phyloP scores from a whole-genome alignment of 192 early-diverging fungal genomes.

The Coemansia guatemalensis region DNA sequence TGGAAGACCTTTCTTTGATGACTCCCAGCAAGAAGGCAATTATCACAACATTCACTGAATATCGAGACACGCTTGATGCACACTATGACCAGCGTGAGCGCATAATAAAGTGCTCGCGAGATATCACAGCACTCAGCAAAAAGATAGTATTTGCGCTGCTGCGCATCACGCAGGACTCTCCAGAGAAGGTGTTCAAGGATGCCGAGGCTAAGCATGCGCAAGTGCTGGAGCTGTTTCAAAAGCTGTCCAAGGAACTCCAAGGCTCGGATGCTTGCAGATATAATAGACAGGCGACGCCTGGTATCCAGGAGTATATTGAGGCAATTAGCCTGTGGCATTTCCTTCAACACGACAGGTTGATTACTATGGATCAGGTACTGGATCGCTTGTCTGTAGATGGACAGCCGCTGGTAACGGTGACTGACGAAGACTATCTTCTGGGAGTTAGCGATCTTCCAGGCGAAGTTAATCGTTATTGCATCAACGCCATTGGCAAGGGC shows the following conservation, averaged over 20 bases:
- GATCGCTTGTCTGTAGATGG: constrained; percentile 9
- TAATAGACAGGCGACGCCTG: constrained; percentile 36
- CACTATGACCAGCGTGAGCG: constrained; percentile 58
- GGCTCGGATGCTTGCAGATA: constrained; percentile 47
- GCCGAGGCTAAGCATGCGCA: constrained; percentile 33
- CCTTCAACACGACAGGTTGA: constrained; percentile 26
- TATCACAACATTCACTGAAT: constrained; percentile 14
- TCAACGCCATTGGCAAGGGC: constrained; percentile 56
- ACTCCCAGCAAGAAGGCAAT: constrained; percentile 17
- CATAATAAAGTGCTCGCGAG: constrained; percentile 53
- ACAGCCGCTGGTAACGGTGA: constrained; percentile 18
- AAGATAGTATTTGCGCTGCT: constrained; percentile 54
- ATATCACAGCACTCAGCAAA: constrained; percentile 55
- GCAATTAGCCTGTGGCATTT: constrained; percentile 52
- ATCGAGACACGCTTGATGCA: constrained; percentile 38
- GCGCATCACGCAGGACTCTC: constrained; percentile 41
- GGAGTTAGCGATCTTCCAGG: constrained; percentile 61
- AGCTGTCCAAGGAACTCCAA: constrained; percentile 37
- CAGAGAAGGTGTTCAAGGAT: constrained; percentile 35
- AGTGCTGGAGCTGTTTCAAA: constrained; percentile 32
- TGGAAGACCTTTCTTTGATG: constrained; percentile 4
- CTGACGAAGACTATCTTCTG: constrained; percentile 56
- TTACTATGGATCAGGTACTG: constrained; percentile 40
- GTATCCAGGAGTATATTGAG: constrained; percentile 55
- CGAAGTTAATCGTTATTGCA: constrained; percentile 60